These are phyloP conservation scores for Graphilbum fragrans DNA, from an alignment of 2,329 filamentous ascomycete species.

Conservation along the genomic window DNA sequence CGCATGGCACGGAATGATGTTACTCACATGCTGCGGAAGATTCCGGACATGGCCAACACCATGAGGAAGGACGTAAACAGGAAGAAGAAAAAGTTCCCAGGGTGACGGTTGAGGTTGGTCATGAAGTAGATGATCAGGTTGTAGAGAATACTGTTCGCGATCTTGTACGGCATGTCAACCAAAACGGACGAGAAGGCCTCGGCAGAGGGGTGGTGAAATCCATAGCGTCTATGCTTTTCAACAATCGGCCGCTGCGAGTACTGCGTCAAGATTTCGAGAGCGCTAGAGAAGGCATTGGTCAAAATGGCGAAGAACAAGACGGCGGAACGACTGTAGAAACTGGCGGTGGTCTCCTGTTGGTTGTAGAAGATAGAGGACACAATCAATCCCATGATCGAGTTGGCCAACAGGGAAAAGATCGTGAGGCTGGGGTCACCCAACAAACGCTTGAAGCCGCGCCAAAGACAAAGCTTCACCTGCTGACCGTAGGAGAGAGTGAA, in stretches of 20 bases:
- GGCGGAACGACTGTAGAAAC: constrained; percentile 48
- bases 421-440: constrained; percentile 67
- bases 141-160: constrained; percentile 61
- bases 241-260: constrained; percentile 85
- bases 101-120: constrained; percentile 62
- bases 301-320: constrained; percentile 79
- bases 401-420: constrained; percentile 55
- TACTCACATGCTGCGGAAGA: constrained; percentile 34
- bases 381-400: constrained; percentile 64
- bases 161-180: constrained; percentile 72
- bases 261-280: constrained; percentile 71
- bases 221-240: constrained; percentile 78
- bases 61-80: constrained; percentile 61
- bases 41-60: constrained; percentile 68
- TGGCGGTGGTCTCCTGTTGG: constrained; percentile 45
- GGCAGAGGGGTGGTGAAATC: constrained; percentile 76
- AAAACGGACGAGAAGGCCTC: constrained; percentile 80
- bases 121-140: constrained; percentile 79
- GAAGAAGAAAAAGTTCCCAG: constrained; percentile 76
- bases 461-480: constrained; percentile 67
- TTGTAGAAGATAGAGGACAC: constrained; percentile 74
- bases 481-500: constrained; percentile 68
- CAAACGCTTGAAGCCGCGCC: constrained; percentile 67
- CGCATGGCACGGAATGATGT: no score
- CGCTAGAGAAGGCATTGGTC: constrained; percentile 71